phyloP scores from a whole-genome alignment of 169 alveolate genomes.

The Plasmodium yoelii region DNA sequence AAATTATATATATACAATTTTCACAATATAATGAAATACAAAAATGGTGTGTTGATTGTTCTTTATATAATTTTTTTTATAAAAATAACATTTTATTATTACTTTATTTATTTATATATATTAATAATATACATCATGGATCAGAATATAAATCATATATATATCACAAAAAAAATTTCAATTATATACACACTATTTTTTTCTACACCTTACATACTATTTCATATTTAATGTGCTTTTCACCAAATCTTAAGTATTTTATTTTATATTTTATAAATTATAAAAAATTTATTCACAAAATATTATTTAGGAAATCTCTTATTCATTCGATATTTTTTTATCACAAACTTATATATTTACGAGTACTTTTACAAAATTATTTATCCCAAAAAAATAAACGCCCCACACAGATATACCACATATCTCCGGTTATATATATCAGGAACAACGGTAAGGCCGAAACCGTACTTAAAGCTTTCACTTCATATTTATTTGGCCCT shows the following conservation, averaged over 20 bases:
- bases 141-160: constrained; percentile 66
- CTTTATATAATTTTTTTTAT: constrained; percentile 60
- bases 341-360: constrained; percentile 46
- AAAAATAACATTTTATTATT: constrained; percentile 64
- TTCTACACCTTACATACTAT: constrained; percentile 68
- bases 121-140: constrained; percentile 69
- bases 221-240: constrained; percentile 72
- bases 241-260: constrained; percentile 57
- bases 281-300: constrained; percentile 63
- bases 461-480: background rate
- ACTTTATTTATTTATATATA: constrained; percentile 57
- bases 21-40: constrained; percentile 76
- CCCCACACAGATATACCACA: constrained; percentile 49
- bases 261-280: constrained; percentile 72
- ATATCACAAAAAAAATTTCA: constrained; percentile 44
- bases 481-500: background rate
- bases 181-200: constrained; percentile 56
- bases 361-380: constrained; percentile 64
- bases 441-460: constrained; percentile 30
- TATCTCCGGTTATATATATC: constrained; percentile 62
- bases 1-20: constrained; percentile 74
- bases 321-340: constrained; percentile 60
- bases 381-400: constrained; percentile 7
- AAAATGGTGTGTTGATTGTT: constrained; percentile 76
- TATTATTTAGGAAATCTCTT: constrained; percentile 60